Percentiles rank a stretch among this genome's conserved stretches.
Conservation (phyloP, 805 yeast species). For the Suhomyces kilbournensis region DNA sequence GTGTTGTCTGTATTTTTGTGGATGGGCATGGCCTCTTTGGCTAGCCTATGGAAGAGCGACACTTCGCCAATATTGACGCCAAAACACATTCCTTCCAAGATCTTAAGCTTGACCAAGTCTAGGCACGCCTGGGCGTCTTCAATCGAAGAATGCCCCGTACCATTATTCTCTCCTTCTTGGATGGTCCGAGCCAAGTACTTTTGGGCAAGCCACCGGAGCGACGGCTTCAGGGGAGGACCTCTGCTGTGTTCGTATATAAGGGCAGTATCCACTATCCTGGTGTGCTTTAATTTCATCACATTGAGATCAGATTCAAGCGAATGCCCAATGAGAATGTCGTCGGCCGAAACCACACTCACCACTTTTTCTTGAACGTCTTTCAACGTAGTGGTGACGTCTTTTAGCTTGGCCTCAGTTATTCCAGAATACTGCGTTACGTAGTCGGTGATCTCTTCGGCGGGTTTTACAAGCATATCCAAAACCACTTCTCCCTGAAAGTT, state of each 20-base stretch:
- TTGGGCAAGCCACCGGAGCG: slow-evolving; percentile 67
- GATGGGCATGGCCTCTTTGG: neutral
- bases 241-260: slow-evolving; percentile 71
- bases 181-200: slow-evolving; percentile 55
- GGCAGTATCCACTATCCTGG: slow-evolving; percentile 77
- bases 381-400: slow-evolving; percentile 59
- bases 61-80: slow-evolving; percentile 45
- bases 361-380: slow-evolving; percentile 65
- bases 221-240: slow-evolving; percentile 80
- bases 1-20: neutral
- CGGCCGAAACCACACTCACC: slow-evolving; percentile 42
- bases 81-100: slow-evolving; percentile 60
- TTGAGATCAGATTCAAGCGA: slow-evolving; percentile 81
- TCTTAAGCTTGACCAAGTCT: slow-evolving; percentile 68
- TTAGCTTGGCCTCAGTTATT: slow-evolving; percentile 67
- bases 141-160: slow-evolving; percentile 72
- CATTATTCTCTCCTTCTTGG: slow-evolving; percentile 58
- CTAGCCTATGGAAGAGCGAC: slow-evolving; percentile 14
- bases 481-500: slow-evolving; percentile 59
- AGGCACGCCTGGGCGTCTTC: slow-evolving; percentile 84
- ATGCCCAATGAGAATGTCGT: slow-evolving; percentile 81
- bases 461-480: slow-evolving; percentile 75
- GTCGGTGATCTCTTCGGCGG: slow-evolving; percentile 68
- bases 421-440: slow-evolving; percentile 86
- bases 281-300: slow-evolving; percentile 70